Evolutionary conservation across 2,329 filamentous ascomycete genomes (phyloP).

Genomic region (Curvularia hawaiiensis): DNA sequence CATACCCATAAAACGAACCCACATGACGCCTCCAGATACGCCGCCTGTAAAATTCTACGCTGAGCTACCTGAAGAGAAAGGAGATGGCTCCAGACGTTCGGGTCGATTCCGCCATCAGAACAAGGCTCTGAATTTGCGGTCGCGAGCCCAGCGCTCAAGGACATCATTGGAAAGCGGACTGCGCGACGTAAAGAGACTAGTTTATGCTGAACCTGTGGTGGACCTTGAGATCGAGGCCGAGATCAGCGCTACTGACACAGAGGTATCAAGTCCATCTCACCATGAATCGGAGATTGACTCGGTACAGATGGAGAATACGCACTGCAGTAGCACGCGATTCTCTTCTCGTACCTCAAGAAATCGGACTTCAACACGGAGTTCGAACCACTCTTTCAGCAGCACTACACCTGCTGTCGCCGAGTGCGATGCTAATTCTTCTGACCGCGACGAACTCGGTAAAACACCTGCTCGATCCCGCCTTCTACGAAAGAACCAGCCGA

Average conservation of each 20-base stretch:
- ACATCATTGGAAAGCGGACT: slow-evolving; percentile 23
- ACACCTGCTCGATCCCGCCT: slow-evolving; percentile 11
- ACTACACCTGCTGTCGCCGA: not conserved
- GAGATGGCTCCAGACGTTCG: slow-evolving; percentile 14
- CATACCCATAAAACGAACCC: slow-evolving; percentile 29
- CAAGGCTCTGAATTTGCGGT: slow-evolving; percentile 4
- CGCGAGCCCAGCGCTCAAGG: slow-evolving; percentile 21
- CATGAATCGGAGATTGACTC: not conserved
- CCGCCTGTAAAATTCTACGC: slow-evolving; percentile 24
- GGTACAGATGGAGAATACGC: not conserved
- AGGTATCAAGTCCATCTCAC: not conserved
- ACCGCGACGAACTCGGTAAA: slow-evolving; percentile 22
- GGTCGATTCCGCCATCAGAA: slow-evolving; percentile 10
- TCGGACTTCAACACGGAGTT: not conserved
- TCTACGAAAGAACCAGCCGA: not conserved
- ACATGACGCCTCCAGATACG: slow-evolving; percentile 24
- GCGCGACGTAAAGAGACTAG: slow-evolving; percentile 21
- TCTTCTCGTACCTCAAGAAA: not conserved
- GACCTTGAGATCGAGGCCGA: slow-evolving; percentile 2
- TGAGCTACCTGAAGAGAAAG: slow-evolving; percentile 20
- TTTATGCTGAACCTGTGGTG: slow-evolving; percentile 17
- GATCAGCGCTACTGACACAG: not conserved
- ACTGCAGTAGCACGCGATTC: not conserved
- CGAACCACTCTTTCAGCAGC: not conserved
- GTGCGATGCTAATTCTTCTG: slow-evolving; percentile 1